A percentile compares a stretch with the other conserved stretches of the same genome.
Evolutionary conservation across 2,329 filamentous ascomycete genomes (phyloP).

Genomic region (Phyllosticta capitalensis): DNA sequence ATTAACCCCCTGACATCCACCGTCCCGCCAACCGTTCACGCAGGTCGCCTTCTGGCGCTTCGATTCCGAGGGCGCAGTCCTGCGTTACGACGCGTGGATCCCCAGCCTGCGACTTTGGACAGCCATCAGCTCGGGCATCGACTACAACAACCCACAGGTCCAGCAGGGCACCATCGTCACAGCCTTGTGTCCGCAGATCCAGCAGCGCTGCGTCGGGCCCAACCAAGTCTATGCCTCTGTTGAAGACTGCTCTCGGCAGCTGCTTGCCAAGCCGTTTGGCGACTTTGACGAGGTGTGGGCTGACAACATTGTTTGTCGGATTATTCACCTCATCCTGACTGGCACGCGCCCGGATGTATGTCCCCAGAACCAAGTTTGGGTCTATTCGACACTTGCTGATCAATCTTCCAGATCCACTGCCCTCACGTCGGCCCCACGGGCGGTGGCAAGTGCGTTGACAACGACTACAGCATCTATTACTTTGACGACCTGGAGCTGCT

Average conservation of each 20-base stretch:
- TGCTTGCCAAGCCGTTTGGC: constrained; percentile 29
- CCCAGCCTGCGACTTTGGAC: constrained; percentile 33
- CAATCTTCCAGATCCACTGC: constrained; percentile 17
- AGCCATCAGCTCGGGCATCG: constrained; percentile 19
- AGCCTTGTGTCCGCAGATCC: constrained; percentile 25
- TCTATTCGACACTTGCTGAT: neutral
- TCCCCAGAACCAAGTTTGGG: neutral
- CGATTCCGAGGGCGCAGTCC: constrained; percentile 33
- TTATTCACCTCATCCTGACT: constrained; percentile 33
- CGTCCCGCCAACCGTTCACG: neutral
- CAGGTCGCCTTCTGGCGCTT: constrained; percentile 39
- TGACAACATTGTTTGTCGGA: constrained; percentile 35
- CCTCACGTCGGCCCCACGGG: constrained; percentile 22
- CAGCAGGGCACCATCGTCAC: constrained; percentile 18
- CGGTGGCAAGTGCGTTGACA: constrained; percentile 21
- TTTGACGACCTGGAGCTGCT: constrained; percentile 16
- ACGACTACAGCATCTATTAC: constrained; percentile 18
- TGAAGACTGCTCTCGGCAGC: constrained; percentile 24
- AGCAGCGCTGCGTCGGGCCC: constrained; percentile 26
- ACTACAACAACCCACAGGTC: constrained; percentile 20
- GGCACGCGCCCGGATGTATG: constrained; percentile 17
- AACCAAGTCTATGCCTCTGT: constrained; percentile 29
- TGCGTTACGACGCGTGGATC: constrained; percentile 37
- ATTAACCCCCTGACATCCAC: no score
- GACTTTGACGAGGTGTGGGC: constrained; percentile 36